Evolutionary conservation across 1,284 basidiomycete genomes (phyloP).

Genomic region (Malassezia arunalokei): DNA sequence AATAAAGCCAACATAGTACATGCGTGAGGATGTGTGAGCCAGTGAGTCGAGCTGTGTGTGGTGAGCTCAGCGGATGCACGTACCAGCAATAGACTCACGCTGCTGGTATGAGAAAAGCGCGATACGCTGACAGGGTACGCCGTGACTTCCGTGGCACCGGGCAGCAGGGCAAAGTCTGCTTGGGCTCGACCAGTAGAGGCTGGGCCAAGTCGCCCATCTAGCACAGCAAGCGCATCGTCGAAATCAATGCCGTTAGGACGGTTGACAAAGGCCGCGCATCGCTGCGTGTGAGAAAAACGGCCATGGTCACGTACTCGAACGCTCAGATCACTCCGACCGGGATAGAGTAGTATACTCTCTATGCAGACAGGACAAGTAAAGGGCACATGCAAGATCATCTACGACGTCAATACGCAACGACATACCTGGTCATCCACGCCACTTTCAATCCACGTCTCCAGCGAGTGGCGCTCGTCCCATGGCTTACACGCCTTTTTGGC

Average conservation of each 20-base stretch:
- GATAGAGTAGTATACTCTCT: slow-evolving; percentile 36
- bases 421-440: slow-evolving; percentile 39
- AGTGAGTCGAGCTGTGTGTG: slow-evolving; percentile 20
- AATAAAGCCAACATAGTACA: slow-evolving; percentile 41
- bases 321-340: slow-evolving; percentile 36
- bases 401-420: background rate
- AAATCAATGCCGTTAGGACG: slow-evolving; percentile 40
- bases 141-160: slow-evolving; percentile 24
- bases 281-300: background rate
- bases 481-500: slow-evolving; percentile 39
- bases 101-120: slow-evolving; percentile 35
- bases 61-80: slow-evolving; percentile 4
- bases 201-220: slow-evolving; percentile 21
- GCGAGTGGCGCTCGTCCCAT: slow-evolving; percentile 31
- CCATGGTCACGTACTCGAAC: slow-evolving; percentile 17
- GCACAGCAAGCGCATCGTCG: slow-evolving; percentile 25
- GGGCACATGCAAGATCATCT: slow-evolving; percentile 38
- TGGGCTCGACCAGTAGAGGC: slow-evolving; percentile 33
- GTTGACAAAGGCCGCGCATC: slow-evolving; percentile 38
- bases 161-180: slow-evolving; percentile 38
- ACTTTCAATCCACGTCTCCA: slow-evolving; percentile 29
- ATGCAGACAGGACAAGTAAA: slow-evolving; percentile 38
- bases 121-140: slow-evolving; percentile 40
- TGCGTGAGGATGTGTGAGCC: slow-evolving; percentile 22
- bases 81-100: slow-evolving; percentile 35